These are phyloP conservation scores for Candida chauliodis DNA, from an alignment of 805 yeast genomes.

Conservation along the genomic window DNA sequence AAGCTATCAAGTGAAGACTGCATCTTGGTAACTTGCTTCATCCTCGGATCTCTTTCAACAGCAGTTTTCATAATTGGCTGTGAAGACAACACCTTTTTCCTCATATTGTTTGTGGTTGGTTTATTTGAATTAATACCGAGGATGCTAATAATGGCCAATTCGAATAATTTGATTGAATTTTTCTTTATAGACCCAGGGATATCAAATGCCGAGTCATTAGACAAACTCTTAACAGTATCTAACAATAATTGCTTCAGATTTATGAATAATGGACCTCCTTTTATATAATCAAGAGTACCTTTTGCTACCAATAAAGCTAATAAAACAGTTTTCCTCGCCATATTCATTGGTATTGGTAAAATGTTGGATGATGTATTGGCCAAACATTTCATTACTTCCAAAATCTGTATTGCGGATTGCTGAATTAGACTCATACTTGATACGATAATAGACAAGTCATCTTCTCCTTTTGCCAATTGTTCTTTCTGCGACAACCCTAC, in stretches of 20 bases:
- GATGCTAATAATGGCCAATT: slow-evolving; percentile 58
- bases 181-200: slow-evolving; percentile 61
- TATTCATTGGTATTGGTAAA: slow-evolving; percentile 62
- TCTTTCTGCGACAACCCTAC: slow-evolving; percentile 40
- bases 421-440: slow-evolving; percentile 65
- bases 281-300: slow-evolving; percentile 76
- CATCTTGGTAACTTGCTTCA: not conserved
- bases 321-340: slow-evolving; percentile 60
- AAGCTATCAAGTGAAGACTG: slow-evolving; percentile 5
- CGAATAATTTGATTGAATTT: slow-evolving; percentile 54
- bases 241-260: slow-evolving; percentile 59
- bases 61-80: slow-evolving; percentile 23
- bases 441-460: slow-evolving; percentile 26
- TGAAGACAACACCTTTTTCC: slow-evolving; percentile 13
- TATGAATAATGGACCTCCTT: slow-evolving; percentile 77
- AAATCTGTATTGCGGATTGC: slow-evolving; percentile 60
- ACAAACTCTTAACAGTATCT: slow-evolving; percentile 48
- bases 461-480: slow-evolving; percentile 34
- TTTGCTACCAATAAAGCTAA: slow-evolving; percentile 63
- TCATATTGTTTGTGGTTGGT: slow-evolving; percentile 7
- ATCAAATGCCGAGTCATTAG: slow-evolving; percentile 47
- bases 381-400: slow-evolving; percentile 47
- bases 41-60: slow-evolving; percentile 19
- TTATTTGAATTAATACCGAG: slow-evolving; percentile 46
- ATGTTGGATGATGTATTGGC: slow-evolving; percentile 37